These are phyloP conservation scores for Raffaelea ambrosiae DNA, from an alignment of 2,329 filamentous ascomycete species.

Conservation along the genomic window DNA sequence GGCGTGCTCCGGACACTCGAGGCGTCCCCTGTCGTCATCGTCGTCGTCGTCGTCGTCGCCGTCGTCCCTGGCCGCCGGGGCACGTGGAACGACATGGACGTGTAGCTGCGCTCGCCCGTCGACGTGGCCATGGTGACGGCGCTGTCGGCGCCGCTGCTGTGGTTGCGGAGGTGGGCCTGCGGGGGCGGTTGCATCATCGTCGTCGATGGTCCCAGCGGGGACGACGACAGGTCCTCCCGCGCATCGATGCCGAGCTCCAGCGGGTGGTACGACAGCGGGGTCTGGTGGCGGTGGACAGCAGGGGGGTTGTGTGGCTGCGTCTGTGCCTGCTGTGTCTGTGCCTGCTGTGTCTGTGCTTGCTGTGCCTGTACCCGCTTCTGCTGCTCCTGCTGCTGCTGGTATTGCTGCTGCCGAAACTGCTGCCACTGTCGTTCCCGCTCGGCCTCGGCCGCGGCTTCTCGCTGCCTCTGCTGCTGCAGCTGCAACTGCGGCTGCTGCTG, in stretches of 20 bases:
- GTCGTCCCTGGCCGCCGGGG: slow-evolving; percentile 35
- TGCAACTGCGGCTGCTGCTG: not conserved
- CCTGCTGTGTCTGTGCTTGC: not conserved
- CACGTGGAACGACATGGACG: slow-evolving; percentile 48
- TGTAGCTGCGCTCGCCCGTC: slow-evolving; percentile 31
- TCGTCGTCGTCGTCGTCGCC: no score
- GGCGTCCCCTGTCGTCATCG: no score
- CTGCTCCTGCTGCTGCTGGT: not conserved
- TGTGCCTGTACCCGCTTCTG: not conserved
- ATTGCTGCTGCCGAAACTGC: not conserved
- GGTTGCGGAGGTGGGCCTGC: slow-evolving; percentile 25
- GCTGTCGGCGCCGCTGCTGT: slow-evolving; percentile 19
- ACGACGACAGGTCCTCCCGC: slow-evolving; percentile 40
- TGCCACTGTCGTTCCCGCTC: no score
- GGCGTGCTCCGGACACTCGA: not conserved
- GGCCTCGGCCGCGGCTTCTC: not conserved
- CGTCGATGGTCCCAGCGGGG: slow-evolving; percentile 42
- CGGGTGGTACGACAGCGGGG: slow-evolving; percentile 38
- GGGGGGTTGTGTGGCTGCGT: not conserved
- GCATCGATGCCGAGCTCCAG: slow-evolving; percentile 47
- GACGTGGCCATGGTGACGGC: slow-evolving; percentile 14
- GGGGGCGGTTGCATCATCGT: slow-evolving; percentile 25
- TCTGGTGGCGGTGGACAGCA: slow-evolving; percentile 11
- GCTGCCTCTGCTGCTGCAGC: slow-evolving; percentile 8
- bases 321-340: slow-evolving; percentile 4